Base-by-base conservation (phyloP, 768 basidiomycete species). In the Fistulinella prunicolor region DNA sequence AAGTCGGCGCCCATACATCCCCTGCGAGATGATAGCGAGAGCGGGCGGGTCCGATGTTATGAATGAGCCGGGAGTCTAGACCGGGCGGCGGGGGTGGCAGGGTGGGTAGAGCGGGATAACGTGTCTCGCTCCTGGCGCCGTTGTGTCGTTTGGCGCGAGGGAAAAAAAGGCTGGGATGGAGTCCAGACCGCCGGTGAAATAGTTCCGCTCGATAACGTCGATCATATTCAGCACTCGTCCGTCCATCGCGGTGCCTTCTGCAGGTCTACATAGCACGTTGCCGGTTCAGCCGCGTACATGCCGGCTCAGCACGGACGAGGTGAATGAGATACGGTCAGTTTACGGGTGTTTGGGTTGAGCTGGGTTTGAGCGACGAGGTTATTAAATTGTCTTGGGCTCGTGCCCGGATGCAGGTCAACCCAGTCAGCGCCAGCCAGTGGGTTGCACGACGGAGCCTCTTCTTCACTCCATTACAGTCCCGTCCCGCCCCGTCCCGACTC, bases 161-260 rank as follows among this genome's bases (percentile, higher is more conserved):
- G 44, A 51, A 49, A 49, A 55, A 37, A 49, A 42, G 49, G 38
- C 45, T 39, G 49, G 10, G 23, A 39, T 5, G 29, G 47, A 45
- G 59, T 59, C 61, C 51, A 63, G 61, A 63, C 61, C 62, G 49
- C 17, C 50, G 47, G 50, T 20, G 51, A 52, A 56, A 52, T 52
- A 1, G 39, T 22, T 49, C 61, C 61, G 60, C 34, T 39, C 53
- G 50, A 57, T 52, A 53, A 50, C 46, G 61, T 61, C 61, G 61
- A 63, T 63, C 61, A n/a, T n/a, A n/a, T n/a, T 53, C 43, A 37
- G 26, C 28, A 34, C 38, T 40, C 53, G 53, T 57, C 57, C 52
- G 35, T 23, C 38, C 22, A 37, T 52, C 49, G 50, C 17, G 12
- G 34, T 5, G 13, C 23, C 4, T 32, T 10, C 26, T 28, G 10